Base-by-base conservation (phyloP, 202 grass and related monocot genomes). In the Alloteropsis angusta region DNA sequence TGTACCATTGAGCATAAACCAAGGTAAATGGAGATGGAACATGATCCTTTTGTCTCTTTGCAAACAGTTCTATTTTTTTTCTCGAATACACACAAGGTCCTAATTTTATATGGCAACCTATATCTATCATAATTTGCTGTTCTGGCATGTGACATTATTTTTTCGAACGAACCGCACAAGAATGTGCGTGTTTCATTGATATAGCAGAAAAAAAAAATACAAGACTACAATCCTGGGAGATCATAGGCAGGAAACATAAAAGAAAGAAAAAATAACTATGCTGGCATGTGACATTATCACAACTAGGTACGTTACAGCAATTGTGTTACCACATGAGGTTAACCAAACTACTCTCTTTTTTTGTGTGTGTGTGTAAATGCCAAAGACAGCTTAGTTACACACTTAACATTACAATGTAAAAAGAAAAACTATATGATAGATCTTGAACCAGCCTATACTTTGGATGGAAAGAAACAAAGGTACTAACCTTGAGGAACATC, bases 401-500 rank as follows among this genome's bases (percentile, higher is more conserved):
- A 35, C 0, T 19, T 46, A 55, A 55, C 1, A 18, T 62, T 28
- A 49, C 53, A 7, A 17, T 59, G n/a, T 37, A 18, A 52, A 62
- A 28, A 42, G 15, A 74, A 52, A 52, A 44, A 4, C 19, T 53
- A 30, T 3, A 67, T 25, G 37, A 21, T 26, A 78, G 6, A 43
- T 28, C 53, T 0, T 69, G 28, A 7, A 0, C 47, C 43, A 63
- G 2, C 17, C 5, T 55, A 13, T 16, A 70, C 15, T 57, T 75
- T 70, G 9, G 2, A 80, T 56, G 22, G 39, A 47, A 47, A 52
- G 22, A 81, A 70, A 58, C 7, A 25, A 77, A 71, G 7, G 14
- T 46, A 72, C 55, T 38, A 58, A 91, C 93, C 90, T 97, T 91
- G 60, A 97, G 88, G 72, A 97, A 93, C 93, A 97, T 97, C 76